Evolutionary conservation across 1,284 basidiomycete species (phyloP), one percentile per base, ranked within the genome.

Genomic region (Vanrija pseudolonga): DNA sequence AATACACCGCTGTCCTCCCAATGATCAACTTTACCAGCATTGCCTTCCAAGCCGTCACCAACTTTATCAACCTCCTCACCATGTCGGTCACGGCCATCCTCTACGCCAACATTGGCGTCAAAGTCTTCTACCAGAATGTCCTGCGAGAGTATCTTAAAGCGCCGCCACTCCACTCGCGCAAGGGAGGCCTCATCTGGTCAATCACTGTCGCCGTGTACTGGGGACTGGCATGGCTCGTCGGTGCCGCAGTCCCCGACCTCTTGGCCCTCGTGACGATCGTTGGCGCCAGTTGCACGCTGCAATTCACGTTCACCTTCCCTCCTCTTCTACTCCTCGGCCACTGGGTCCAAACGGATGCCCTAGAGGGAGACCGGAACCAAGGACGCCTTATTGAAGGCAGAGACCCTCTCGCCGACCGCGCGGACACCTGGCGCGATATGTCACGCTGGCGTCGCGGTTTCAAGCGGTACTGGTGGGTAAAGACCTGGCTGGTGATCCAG

Each of bases 231-330:
- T 86, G 83, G 65, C 62, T 84, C 43, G 77, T 87, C 50, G 84
- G 79, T 15, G 81, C 83, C 17, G 81, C 84, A 3, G 80, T 86
- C 47, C 84, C 84, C 0, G 80, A 84, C 64, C 76, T 86, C 24
- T 77, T 78, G 52, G 79, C 80, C 2, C 77, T 85, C 22, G 78
- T 79, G 3, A 77, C 80, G 6, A 68, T 85, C 19, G 74, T 85
- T 40, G 82, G 80, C 1, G 82, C 52, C 11, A 40, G 20, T 3
- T 26, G 20, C 23, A 20, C 44, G 1, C 15, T 53, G 9, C 52
- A 42, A 8, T 19, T 53, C 15, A 39, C 41, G 8, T 53, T 39
- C 41, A 53, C 41, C 20, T 43, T 49, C 22, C 52, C 52, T 2
- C 52, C 52, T 12, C 18, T 38, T 1, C 46, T 53, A 2, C 52